Evolutionary conservation across 305 asterid species (phyloP).

Genomic region (Solanum hybrid): DNA sequence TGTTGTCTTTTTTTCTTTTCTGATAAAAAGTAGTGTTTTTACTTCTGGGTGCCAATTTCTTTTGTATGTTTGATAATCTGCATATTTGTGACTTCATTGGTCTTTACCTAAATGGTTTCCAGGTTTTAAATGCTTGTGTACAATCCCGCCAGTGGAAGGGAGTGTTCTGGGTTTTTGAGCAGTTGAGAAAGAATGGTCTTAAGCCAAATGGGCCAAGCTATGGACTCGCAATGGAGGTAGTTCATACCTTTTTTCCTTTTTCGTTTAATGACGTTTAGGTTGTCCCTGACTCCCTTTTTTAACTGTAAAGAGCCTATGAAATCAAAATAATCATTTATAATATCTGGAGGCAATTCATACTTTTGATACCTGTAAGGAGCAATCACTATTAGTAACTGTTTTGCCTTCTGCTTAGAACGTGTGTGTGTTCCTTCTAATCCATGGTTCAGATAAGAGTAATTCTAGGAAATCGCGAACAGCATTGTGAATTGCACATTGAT

Average conservation of each 20-base stretch:
- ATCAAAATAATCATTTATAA: background rate
- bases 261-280: background rate
- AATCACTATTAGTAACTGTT: background rate
- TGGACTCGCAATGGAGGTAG: slow-evolving; percentile 98
- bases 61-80: background rate
- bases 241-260: background rate
- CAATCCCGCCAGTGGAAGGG: slow-evolving; percentile 85
- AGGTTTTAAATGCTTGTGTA: slow-evolving; percentile 93
- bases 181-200: slow-evolving; percentile 69
- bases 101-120: slow-evolving; percentile 13
- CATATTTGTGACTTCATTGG: slow-evolving; percentile 6
- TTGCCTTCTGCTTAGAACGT: background rate
- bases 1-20: background rate
- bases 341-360: background rate
- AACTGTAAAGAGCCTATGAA: background rate
- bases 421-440: background rate
- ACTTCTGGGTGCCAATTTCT: background rate
- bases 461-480: background rate
- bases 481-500: background rate
- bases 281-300: background rate
- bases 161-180: slow-evolving; percentile 88
- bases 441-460: background rate
- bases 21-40: background rate
- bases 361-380: background rate
- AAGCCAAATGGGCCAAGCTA: slow-evolving; percentile 86